These are phyloP conservation scores for Boletus speciosus DNA, from an alignment of 768 basidiomycete genomes.

Conservation along the genomic window DNA sequence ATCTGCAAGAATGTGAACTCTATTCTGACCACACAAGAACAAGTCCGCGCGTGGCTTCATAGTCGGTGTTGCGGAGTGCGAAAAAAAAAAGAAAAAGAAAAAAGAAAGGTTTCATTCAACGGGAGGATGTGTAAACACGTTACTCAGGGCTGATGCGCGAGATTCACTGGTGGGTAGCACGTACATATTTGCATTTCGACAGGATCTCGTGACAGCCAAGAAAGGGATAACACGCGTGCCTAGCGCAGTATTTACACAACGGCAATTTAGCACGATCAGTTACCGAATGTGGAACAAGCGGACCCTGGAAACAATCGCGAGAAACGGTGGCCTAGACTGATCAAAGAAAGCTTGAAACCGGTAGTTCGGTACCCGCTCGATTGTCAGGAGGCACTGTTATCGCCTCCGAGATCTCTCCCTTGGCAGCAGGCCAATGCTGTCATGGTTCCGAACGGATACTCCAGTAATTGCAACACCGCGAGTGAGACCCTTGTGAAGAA, in stretches of 20 bases:
- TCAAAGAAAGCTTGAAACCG: conserved; percentile 29
- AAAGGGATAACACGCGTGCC: conserved; percentile 26
- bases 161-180: conserved; percentile 25
- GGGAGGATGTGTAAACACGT: conserved; percentile 4
- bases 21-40: neutral
- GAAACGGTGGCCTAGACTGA: conserved; percentile 26
- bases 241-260: conserved; percentile 6
- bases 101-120: conserved; percentile 11
- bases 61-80: conserved; percentile 9
- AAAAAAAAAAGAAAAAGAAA: conserved; percentile 11
- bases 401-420: conserved; percentile 34
- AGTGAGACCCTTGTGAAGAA: neutral
- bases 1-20: conserved; percentile 11
- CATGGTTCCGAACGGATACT: conserved; percentile 27
- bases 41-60: conserved; percentile 10
- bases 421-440: conserved; percentile 28
- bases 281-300: conserved; percentile 25
- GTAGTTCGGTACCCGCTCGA: conserved; percentile 30
- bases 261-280: conserved; percentile 26
- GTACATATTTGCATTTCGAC: conserved; percentile 25
- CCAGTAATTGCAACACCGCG: conserved; percentile 21
- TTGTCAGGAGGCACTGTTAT: conserved; percentile 31
- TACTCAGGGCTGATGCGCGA: conserved; percentile 20
- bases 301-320: conserved; percentile 35
- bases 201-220: conserved; percentile 6